These are phyloP conservation scores for Taiwanofungus camphoratus DNA, from an alignment of 1,284 basidiomycete species.

Conservation along the genomic window DNA sequence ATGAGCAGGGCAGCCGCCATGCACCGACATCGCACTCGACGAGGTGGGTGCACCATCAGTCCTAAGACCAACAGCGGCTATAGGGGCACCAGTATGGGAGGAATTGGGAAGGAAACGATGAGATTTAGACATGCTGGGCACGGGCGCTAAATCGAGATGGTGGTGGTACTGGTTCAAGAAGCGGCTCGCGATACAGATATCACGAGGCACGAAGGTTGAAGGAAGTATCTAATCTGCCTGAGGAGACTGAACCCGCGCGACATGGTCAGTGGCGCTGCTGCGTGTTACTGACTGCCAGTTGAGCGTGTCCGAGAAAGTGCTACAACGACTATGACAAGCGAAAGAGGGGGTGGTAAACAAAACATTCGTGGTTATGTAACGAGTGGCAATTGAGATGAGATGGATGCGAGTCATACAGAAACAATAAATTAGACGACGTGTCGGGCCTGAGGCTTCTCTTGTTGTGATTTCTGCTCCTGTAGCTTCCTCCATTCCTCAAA, in stretches of 20 bases:
- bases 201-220: neutral
- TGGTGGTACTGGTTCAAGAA: too few relatives aligned
- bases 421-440: conserved; percentile 14
- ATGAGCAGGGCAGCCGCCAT: too few relatives aligned
- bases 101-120: too few relatives aligned
- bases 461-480: conserved; percentile 19
- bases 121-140: too few relatives aligned
- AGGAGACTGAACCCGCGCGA: neutral
- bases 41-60: too few relatives aligned
- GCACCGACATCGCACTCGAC: too few relatives aligned
- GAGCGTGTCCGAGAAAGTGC: neutral
- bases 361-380: neutral
- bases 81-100: too few relatives aligned
- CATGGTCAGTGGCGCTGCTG: neutral
- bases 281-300: neutral
- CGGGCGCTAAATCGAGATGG: too few relatives aligned
- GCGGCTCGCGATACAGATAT: neutral
- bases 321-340: neutral
- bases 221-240: too few relatives aligned
- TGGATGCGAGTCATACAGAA: neutral
- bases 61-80: too few relatives aligned
- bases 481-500: conserved; percentile 30
- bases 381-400: neutral
- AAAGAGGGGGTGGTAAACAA: neutral
- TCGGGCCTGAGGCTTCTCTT: conserved; percentile 13